Conservation (phyloP, 2,329 filamentous ascomycete species). For the Clonostachys rosea region DNA sequence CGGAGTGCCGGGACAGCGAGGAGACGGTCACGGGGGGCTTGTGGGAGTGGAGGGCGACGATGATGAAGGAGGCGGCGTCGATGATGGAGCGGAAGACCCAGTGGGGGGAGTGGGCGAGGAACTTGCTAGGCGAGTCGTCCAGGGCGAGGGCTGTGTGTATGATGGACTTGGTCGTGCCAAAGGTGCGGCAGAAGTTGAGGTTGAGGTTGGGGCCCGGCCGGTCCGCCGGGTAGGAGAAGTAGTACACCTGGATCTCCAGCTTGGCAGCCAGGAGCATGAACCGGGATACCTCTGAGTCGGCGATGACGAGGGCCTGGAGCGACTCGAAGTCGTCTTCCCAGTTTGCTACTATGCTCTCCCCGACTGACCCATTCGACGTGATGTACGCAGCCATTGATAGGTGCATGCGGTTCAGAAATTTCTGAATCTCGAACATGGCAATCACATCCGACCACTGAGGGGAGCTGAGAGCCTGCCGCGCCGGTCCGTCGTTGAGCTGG, state of each 20-base stretch:
- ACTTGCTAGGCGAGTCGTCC: constrained; percentile 25
- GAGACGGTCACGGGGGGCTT: constrained; percentile 25
- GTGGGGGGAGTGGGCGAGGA: constrained; percentile 42
- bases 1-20: constrained; percentile 5
- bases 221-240: constrained; percentile 27
- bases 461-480: constrained; percentile 30
- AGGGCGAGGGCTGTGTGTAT: constrained; percentile 35
- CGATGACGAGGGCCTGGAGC: constrained; percentile 37
- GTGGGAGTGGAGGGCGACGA: constrained; percentile 31
- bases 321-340: constrained; percentile 49
- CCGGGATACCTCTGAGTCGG: constrained; percentile 41
- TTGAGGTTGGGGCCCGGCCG: constrained; percentile 9
- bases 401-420: constrained; percentile 43
- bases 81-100: constrained; percentile 42
- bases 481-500: constrained; percentile 39
- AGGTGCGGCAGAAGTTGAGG: constrained; percentile 8
- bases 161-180: constrained; percentile 29
- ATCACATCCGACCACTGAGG: constrained; percentile 37
- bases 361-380: constrained; percentile 38
- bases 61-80: constrained; percentile 37
- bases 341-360: constrained; percentile 37
- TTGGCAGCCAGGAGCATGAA: constrained; percentile 43
- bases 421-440: constrained; percentile 39
- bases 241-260: constrained; percentile 49
- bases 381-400: constrained; percentile 41